Evolutionary conservation across 2,329 filamentous ascomycete genomes (phyloP).

Genomic region (Trichoderma atrobrunneum): DNA sequence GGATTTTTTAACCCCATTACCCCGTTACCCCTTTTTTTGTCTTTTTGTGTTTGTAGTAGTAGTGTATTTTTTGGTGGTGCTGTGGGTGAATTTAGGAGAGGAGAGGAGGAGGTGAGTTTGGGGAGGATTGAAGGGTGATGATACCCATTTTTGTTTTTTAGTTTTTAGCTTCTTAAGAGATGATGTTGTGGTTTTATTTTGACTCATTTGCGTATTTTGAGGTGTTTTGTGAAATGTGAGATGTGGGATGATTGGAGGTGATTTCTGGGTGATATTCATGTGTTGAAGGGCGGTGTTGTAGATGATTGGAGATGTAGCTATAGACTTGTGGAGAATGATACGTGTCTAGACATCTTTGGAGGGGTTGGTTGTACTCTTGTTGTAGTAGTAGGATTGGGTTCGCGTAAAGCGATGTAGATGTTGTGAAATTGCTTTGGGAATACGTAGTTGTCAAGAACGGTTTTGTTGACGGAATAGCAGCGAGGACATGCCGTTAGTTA

Average conservation of each 20-base stretch:
- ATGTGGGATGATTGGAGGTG: not conserved
- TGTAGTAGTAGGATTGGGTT: not conserved
- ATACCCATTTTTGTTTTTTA: slow-evolving; percentile 2
- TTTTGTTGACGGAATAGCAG: too few relatives aligned
- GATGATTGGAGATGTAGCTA: too few relatives aligned
- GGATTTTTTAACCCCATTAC: not conserved
- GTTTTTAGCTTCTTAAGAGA: not conserved
- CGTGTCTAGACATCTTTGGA: too few relatives aligned
- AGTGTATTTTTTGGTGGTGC: not conserved
- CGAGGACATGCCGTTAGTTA: too few relatives aligned
- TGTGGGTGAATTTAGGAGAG: not conserved
- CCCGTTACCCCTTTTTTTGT: not conserved
- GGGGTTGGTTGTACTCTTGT: too few relatives aligned
- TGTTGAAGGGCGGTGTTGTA: too few relatives aligned
- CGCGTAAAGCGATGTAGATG: not conserved
- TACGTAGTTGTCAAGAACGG: too few relatives aligned
- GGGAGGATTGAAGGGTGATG: slow-evolving; percentile 3
- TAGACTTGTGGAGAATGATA: not conserved
- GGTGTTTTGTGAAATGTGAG: not conserved
- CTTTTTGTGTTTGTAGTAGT: not conserved
- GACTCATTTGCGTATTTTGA: not conserved
- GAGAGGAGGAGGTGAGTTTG: not conserved
- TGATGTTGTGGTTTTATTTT: not conserved
- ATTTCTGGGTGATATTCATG: not conserved
- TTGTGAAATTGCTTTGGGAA: not conserved